Evolutionary conservation across 345 rosid species (phyloP), one percentile per base, ranked within the genome.

Genomic region (Lumnitzera racemosa): DNA sequence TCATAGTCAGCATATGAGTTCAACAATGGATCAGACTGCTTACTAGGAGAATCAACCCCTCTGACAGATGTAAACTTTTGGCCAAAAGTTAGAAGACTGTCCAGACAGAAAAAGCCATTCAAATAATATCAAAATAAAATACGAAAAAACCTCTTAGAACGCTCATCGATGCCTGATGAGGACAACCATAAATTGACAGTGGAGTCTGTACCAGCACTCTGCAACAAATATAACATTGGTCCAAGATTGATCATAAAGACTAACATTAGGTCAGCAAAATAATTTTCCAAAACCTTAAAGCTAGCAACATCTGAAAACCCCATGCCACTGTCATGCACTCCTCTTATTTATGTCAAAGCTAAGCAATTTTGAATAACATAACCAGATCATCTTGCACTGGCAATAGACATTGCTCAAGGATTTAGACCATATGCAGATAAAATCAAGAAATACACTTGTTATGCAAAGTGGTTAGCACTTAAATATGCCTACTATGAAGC

Each of bases 151-250:
- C 96, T 82, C 55, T 77, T 81, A 58, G 82, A 69, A 53, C 63
- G 47, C 59, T 75, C 86, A 62, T 75, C 81, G 53, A 63, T 56
- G 49, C 74, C 56, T 47, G 86, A 73, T 52, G 73, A 76, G 55
- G 92, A 79, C 67, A 59, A 68, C 98, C 98, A 92, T 80, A 92
- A 75, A 71, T 85, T 87, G 61, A 92, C 96, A 24, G 78, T 78
- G 12, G 96, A 92, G 67, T 89, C 96, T 41, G 96, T 89, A 53
- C 98, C 98, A 69, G 91, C 83, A 70, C 96, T 87, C 98, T 87
- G 90, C 74, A 69, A 67, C 56, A 65, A 20, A 64, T 58, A 29
- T 43, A 53, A 27, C 31, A 49, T 50, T 56, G 52, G 49, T 69
- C 56, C 61, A 59, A 63, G 20, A 58, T 2, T 4, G 51, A 36